Evolutionary conservation across 2,329 filamentous ascomycete genomes (phyloP).

Genomic region (Stagonosporopsis rhizophila): DNA sequence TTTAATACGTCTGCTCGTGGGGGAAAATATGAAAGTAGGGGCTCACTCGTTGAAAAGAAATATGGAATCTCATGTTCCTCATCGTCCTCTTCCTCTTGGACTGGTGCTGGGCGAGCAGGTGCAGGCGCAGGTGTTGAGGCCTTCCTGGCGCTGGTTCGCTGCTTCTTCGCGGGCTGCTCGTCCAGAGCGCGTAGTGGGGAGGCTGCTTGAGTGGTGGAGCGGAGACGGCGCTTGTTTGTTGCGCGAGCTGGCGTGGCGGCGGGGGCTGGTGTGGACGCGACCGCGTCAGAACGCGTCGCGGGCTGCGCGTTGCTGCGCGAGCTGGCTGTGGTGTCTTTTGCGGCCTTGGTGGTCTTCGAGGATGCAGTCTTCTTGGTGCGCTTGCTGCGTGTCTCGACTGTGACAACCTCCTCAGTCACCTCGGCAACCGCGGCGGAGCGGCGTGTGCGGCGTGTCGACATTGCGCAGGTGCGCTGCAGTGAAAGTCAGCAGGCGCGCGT

Average conservation of each 20-base stretch:
- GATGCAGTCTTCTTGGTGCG: constrained; percentile 20
- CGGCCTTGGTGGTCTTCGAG: background rate
- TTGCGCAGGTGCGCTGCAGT: constrained; percentile 26
- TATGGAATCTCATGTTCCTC: constrained; percentile 25
- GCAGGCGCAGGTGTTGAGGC: constrained; percentile 6
- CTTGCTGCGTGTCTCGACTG: constrained; percentile 20
- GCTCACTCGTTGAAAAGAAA: constrained; percentile 34
- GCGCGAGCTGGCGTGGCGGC: constrained; percentile 3
- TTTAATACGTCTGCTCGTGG: background rate
- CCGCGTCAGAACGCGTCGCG: constrained; percentile 1
- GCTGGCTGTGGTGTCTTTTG: background rate
- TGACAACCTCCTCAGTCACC: constrained; percentile 14
- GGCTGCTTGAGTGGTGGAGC: constrained; percentile 21
- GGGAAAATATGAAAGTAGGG: constrained; percentile 9
- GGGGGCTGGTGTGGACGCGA: constrained; percentile 17
- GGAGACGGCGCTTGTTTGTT: constrained; percentile 25
- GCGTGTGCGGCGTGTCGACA: constrained; percentile 28
- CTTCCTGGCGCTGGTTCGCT: constrained; percentile 12
- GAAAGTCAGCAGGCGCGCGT: constrained; percentile 20
- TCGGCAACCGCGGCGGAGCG: constrained; percentile 21
- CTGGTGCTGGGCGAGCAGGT: constrained; percentile 9
- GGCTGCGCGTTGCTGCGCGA: constrained; percentile 2
- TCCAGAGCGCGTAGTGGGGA: constrained; percentile 28
- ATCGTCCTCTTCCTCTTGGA: constrained; percentile 13
- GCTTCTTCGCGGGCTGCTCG: constrained; percentile 22